A percentile compares a stretch with the other conserved stretches of the same genome.
Conservation (phyloP, 345 rosid genomes). For the Rhodamnia argentea region DNA sequence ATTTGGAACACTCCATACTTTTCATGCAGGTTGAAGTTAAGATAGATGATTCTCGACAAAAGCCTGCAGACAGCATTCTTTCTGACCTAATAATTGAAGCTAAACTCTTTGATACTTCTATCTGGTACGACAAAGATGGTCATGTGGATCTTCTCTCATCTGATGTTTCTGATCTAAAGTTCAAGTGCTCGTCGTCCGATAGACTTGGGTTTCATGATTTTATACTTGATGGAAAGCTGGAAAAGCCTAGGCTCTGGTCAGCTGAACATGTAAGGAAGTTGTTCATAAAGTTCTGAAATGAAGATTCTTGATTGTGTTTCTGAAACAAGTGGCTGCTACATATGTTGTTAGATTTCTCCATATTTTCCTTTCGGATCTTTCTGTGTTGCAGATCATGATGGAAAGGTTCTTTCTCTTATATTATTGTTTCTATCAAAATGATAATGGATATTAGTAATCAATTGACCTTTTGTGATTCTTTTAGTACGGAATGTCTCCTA, state of each 20-base stretch:
- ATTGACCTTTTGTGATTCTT: neutral
- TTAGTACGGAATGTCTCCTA: neutral
- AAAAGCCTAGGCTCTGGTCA: constrained; percentile 87
- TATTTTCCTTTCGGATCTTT: neutral
- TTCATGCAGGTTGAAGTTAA: constrained; percentile 78
- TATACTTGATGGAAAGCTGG: constrained; percentile 62
- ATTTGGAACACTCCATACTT: neutral
- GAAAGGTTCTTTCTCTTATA: neutral
- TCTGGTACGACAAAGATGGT: constrained; percentile 43
- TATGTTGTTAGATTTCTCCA: neutral
- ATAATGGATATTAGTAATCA: neutral
- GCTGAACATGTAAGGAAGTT: constrained; percentile 73
- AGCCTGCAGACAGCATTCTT: constrained; percentile 36
- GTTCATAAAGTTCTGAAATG: neutral
- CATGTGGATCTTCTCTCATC: constrained; percentile 41
- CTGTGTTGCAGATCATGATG: neutral
- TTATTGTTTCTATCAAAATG: neutral
- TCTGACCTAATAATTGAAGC: constrained; percentile 64
- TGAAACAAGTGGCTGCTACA: neutral
- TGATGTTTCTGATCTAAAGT: constrained; percentile 47
- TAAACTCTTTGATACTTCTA: constrained; percentile 57
- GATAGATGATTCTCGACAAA: constrained; percentile 48
- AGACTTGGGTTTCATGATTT: constrained; percentile 61
- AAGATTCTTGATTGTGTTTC: neutral
- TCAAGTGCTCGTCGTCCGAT: constrained; percentile 26